phyloP scores from a whole-genome alignment of 495 filamentous ascomycete genomes.

The Hypoxylon rickii region DNA sequence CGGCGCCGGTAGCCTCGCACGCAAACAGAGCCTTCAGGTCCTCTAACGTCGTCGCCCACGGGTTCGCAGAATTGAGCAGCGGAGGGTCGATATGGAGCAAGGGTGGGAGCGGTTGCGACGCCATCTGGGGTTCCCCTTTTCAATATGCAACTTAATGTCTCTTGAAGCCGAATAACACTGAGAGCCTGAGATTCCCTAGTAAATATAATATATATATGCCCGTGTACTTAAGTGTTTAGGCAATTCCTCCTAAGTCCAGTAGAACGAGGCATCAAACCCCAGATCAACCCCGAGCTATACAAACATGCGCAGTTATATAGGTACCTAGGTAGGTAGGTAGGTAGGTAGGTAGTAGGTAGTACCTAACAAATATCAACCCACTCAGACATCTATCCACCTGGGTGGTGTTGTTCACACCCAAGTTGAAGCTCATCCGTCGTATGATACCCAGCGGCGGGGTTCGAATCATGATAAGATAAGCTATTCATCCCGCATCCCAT shows the following conservation, averaged over 20 bases:
- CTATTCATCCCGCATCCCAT: neutral
- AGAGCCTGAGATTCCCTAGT: too few relatives aligned
- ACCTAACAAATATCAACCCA: too few relatives aligned
- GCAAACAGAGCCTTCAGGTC: slow-evolving; percentile 61
- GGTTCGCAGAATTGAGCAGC: slow-evolving; percentile 70
- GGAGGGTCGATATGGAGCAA: slow-evolving; percentile 60
- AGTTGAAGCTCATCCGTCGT: neutral
- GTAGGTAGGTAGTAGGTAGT: neutral
- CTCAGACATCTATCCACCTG: neutral
- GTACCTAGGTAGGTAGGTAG: neutral
- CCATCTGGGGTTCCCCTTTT: neutral
- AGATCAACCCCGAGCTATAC: neutral
- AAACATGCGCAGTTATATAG: neutral
- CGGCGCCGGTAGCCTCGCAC: slow-evolving; percentile 65
- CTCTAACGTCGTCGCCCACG: slow-evolving; percentile 66
- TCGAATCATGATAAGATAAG: neutral
- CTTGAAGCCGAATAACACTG: too few relatives aligned
- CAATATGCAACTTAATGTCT: too few relatives aligned
- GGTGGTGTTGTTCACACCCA: neutral
- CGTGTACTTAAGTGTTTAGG: neutral
- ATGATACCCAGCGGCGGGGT: neutral
- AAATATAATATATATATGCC: neutral
- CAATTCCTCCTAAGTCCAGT: too few relatives aligned
- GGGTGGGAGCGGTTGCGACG: slow-evolving; percentile 22
- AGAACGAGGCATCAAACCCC: too few relatives aligned